Evolutionary conservation across 441 rosid genomes (phyloP).

Genomic region (Arabidopsis hybrid): DNA sequence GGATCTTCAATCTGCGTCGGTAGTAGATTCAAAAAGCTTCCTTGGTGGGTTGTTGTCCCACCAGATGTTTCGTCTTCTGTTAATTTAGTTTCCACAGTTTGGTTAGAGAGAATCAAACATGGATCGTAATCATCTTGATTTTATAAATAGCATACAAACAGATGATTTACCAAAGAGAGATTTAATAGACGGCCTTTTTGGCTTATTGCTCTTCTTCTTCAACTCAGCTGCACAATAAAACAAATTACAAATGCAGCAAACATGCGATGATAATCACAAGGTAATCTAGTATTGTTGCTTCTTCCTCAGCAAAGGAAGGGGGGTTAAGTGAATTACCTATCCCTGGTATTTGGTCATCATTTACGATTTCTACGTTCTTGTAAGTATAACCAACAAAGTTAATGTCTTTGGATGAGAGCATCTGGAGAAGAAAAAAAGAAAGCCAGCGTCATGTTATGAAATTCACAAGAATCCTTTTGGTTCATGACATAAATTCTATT

Average conservation of each 20-base stretch:
- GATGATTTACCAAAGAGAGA: constrained; percentile 84
- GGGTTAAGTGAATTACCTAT: constrained; percentile 60
- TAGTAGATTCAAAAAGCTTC: constrained; percentile 81
- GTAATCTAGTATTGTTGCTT: constrained; percentile 9
- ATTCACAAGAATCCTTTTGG: background rate
- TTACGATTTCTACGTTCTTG: constrained; percentile 91
- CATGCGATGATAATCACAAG: constrained; percentile 6
- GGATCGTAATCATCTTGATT: background rate
- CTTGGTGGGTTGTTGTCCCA: constrained; percentile 48
- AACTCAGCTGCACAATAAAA: constrained; percentile 64
- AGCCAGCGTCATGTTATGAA: constrained; percentile 15
- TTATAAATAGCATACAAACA: background rate
- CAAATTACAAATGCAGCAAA: constrained; percentile 19
- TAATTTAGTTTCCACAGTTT: constrained; percentile 14
- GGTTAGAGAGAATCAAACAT: constrained; percentile 14
- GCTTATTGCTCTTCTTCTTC: constrained; percentile 89
- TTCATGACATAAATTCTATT: constrained; percentile 14
- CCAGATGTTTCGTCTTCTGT: constrained; percentile 74
- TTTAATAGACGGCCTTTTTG: constrained; percentile 94
- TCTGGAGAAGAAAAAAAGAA: constrained; percentile 58
- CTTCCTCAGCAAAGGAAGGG: background rate
- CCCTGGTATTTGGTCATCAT: constrained; percentile 86
- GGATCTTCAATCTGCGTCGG: constrained; percentile 73
- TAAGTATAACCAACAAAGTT: constrained; percentile 96
- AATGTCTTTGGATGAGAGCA: constrained; percentile 94